Evolutionary conservation across 1,284 basidiomycete genomes (phyloP), one percentile per base, ranked within the genome.

Genomic region (Phylloporus gajari): DNA sequence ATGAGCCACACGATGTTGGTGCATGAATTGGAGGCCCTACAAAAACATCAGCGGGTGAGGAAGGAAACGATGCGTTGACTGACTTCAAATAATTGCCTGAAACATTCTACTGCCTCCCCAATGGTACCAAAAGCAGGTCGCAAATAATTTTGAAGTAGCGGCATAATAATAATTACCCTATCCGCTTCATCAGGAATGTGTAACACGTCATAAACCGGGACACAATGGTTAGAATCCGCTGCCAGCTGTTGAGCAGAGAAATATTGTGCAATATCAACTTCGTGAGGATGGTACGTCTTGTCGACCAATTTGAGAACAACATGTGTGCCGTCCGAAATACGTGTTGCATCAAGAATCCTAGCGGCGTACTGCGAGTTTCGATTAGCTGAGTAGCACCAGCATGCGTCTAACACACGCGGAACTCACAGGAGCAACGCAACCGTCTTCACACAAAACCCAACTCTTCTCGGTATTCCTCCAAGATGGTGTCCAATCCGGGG

Each of bases 401-500:
- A 19, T 23, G 46, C 46, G 46, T 46, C 40, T 1, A 40, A 40
- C 15, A 46, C 25, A 23, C 3, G 67, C 62, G 12, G 17, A 21
- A 32, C 68, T 35, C 32, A 73, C 64, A 15, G 32, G 32, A 9
- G 69, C 65, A 13, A 59, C 65, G 44, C 12, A 70, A 71, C 73
- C 60, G 69, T 83, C 83, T 66, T 84, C 83, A 64, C 76, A 79
- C 8, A 68, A 27, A 3, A 58, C 27, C 38, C 71, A 66, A 13
- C 25, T 38, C 32, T 74, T 75, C 8, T 73, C 73, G 1, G 72
- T 74, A 59, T 72, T 74, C 56, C 68, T 53, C 83, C 84, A 86
- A 23, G 84, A 84, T 8, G 84, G 81, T 7, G 74, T 68, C 83
- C 84, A 86, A 44, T 78, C 81, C 11, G 84, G 82, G 21, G 78